Evolutionary conservation across 1,284 basidiomycete genomes (phyloP).

Genomic region (Heterobasidion parviporum): DNA sequence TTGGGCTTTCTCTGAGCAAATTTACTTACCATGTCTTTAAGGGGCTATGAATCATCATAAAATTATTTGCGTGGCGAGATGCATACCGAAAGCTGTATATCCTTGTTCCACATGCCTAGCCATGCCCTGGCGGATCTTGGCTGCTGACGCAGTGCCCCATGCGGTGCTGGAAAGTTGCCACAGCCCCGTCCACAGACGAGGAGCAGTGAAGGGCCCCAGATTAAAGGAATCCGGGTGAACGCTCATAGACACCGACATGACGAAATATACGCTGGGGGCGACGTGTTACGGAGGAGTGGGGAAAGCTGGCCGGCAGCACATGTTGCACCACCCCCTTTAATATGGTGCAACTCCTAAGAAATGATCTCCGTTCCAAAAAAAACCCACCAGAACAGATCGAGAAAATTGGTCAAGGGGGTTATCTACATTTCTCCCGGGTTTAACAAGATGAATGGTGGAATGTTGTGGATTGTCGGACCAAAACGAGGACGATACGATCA

Average conservation of each 20-base stretch:
- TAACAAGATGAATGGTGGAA: neutral
- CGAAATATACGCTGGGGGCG: neutral
- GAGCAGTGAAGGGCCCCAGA: conserved; percentile 51
- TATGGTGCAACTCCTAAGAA: neutral
- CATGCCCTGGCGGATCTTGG: conserved; percentile 64
- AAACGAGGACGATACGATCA: neutral
- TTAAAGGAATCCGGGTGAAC: conserved; percentile 39
- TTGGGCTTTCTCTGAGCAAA: neutral
- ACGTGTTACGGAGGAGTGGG: too few species aligned
- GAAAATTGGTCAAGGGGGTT: neutral
- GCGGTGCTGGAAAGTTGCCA: conserved; percentile 80
- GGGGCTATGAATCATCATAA: neutral
- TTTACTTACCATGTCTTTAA: conserved; percentile 30
- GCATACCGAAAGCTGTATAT: conserved; percentile 66
- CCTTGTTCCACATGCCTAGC: conserved; percentile 51
- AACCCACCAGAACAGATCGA: neutral
- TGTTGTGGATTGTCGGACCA: too few species aligned
- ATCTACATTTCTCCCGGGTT: neutral
- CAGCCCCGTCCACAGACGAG: conserved; percentile 68
- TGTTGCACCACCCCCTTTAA: neutral
- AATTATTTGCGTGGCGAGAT: neutral
- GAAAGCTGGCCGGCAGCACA: too few species aligned
- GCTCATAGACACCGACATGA: neutral
- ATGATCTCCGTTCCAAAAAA: conserved; percentile 1
- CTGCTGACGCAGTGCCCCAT: conserved; percentile 67